Base-by-base conservation (phyloP, 1,284 basidiomycete species). In the Austroboletus novae-zelandiae region DNA sequence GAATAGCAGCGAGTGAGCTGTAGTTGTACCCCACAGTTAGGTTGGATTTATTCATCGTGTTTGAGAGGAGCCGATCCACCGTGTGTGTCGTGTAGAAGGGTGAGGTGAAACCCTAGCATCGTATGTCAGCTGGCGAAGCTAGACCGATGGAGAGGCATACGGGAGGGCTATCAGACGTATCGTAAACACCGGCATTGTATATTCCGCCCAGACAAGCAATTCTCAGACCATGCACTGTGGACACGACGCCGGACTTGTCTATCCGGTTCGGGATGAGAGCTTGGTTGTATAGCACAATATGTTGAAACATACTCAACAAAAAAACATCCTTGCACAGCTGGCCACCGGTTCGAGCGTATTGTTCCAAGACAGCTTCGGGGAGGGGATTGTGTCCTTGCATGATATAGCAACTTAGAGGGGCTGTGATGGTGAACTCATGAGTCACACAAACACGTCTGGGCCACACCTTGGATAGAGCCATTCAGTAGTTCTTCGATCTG, bases 341-440 rank as follows among this genome's bases (percentile, higher is more conserved):
- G 23, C 91, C 89, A 3, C 85, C 83, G 0, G 84, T 86, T 58
- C 81, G 79, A 15, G 81, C 76, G 57, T 91, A 86, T 62, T 83
- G 87, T 56, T 86, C 83, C 52, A 89, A 78, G 7, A 96, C 83
- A 31, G 73, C 67, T 31, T 78, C 71, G 3, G 94, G 92, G 17
- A 97, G 70, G 1, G 84, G 79, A 57, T 84, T 73, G 52, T 83
- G 81, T 25, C 92, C 95, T 67, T 92, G 84, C 78, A 92, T 94
- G 57, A 98, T 86, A 72, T 98, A 98, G 51, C 93, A 95, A 57
- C 91, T 86, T 20, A 97, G 73, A 6, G 96, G 92, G 34, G 87
- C 91, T 89, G 62, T 6, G 45, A 52, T 23, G 20, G 46, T 57
- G 30, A 58, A 53, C 36, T n/a, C 50, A 40, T n/a, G 34, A 49